Conservation (phyloP, 768 basidiomycete species). For the Podaxis pistillaris region DNA sequence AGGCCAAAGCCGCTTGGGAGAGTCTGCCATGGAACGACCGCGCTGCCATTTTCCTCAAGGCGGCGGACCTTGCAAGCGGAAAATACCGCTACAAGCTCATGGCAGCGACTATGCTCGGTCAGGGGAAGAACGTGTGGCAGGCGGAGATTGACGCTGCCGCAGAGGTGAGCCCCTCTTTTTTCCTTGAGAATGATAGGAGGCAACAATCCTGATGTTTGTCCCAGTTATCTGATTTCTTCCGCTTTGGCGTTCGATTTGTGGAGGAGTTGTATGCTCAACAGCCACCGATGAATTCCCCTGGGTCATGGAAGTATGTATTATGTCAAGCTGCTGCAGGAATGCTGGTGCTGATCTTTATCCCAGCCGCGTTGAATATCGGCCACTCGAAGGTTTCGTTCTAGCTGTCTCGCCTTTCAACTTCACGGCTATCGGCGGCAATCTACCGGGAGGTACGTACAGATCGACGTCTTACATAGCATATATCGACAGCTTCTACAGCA, state of each 20-base stretch:
- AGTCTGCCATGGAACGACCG: slow-evolving; percentile 94
- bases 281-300: slow-evolving; percentile 80
- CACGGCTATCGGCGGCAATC: slow-evolving; percentile 97
- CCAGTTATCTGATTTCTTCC: slow-evolving; percentile 87
- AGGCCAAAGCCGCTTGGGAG: slow-evolving; percentile 90
- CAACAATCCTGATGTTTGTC: not conserved
- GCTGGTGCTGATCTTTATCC: not conserved
- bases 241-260: slow-evolving; percentile 96
- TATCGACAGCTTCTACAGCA: slow-evolving; percentile 36
- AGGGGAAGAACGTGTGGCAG: slow-evolving; percentile 99
- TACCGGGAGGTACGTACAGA: slow-evolving; percentile 57
- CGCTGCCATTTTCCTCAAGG: slow-evolving; percentile 97
- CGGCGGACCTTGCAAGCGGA: slow-evolving; percentile 91
- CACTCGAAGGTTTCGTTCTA: slow-evolving; percentile 97
- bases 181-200: not conserved
- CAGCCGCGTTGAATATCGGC: slow-evolving; percentile 93
- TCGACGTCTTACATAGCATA: not conserved
- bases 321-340: not conserved
- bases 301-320: slow-evolving; percentile 87
- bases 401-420: slow-evolving; percentile 99
- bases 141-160: slow-evolving; percentile 99
- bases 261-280: slow-evolving; percentile 93
- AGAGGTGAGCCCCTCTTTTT: slow-evolving; percentile 56
- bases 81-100: slow-evolving; percentile 95
- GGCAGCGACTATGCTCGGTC: slow-evolving; percentile 96